Evolutionary conservation across 495 filamentous ascomycete genomes (phyloP).

Genomic region (Amorphotheca resinae): DNA sequence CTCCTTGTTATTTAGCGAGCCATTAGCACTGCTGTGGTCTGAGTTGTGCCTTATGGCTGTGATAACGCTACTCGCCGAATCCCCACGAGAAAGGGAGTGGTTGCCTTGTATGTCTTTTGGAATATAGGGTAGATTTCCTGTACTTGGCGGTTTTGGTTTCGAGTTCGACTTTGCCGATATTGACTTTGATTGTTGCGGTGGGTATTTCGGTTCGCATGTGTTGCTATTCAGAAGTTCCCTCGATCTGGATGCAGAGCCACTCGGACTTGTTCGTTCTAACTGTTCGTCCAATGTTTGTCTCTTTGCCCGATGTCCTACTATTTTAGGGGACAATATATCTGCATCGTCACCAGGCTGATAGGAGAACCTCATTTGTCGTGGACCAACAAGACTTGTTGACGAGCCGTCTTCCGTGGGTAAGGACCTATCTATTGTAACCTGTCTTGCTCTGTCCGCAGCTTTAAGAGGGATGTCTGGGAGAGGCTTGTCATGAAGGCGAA

Average conservation of each 20-base stretch:
- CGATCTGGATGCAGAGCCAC: background rate
- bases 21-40: constrained; percentile 1
- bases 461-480: constrained; percentile 7
- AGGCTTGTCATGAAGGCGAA: constrained; percentile 4
- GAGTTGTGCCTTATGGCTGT: constrained; percentile 12
- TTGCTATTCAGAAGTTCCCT: background rate
- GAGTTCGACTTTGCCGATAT: background rate
- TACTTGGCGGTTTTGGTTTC: background rate
- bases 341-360: constrained; percentile 16
- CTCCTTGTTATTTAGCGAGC: background rate
- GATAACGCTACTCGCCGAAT: constrained; percentile 12
- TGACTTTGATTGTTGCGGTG: background rate
- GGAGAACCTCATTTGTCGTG: constrained; percentile 11
- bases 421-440: background rate
- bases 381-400: background rate
- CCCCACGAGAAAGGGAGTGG: background rate
- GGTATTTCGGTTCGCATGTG: background rate
- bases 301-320: background rate
- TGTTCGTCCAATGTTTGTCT: background rate
- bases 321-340: background rate
- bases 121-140: background rate
- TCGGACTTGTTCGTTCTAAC: background rate
- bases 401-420: background rate
- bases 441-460: background rate
- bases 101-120: background rate